Conservation (phyloP, 371 early-diverging fungal species). For the Rhizopus arrhizus region DNA sequence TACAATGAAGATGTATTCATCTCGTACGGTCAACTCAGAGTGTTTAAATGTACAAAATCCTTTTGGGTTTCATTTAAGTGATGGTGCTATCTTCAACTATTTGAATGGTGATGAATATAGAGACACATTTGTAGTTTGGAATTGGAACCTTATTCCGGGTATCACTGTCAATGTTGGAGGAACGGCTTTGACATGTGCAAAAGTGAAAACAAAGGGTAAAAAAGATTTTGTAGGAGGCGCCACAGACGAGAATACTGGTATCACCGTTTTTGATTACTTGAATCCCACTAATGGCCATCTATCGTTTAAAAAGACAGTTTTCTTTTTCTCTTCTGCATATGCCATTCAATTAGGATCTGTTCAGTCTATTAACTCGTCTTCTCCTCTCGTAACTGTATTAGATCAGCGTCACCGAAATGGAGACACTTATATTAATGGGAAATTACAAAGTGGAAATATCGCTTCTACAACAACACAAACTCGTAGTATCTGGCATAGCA, state of each 20-base stretch:
- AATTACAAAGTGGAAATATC: slow-evolving; percentile 9
- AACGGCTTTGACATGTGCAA: slow-evolving; percentile 19
- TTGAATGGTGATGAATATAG: slow-evolving; percentile 37
- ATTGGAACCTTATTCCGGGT: slow-evolving; percentile 39
- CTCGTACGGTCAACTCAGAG: slow-evolving; percentile 38
- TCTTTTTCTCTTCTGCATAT: slow-evolving; percentile 36
- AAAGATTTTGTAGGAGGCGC: slow-evolving; percentile 32
- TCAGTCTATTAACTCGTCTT: slow-evolving; percentile 15
- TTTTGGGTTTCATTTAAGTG: slow-evolving; percentile 33
- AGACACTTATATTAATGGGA: slow-evolving; percentile 24
- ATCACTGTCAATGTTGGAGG: slow-evolving; percentile 29
- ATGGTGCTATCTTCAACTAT: slow-evolving; percentile 37
- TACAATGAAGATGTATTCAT: slow-evolving; percentile 42
- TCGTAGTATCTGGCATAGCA: slow-evolving; percentile 31
- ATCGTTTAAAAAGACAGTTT: slow-evolving; percentile 32
- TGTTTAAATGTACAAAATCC: slow-evolving; percentile 37
- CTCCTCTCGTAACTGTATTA: slow-evolving; percentile 29
- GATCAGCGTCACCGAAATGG: slow-evolving; percentile 35
- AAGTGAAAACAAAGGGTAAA: slow-evolving; percentile 15
- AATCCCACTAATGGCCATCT: slow-evolving; percentile 30
- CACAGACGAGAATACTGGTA: slow-evolving; percentile 29
- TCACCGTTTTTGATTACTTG: slow-evolving; percentile 31
- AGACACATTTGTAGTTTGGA: slow-evolving; percentile 33
- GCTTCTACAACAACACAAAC: slow-evolving; percentile 4
- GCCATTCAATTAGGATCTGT: slow-evolving; percentile 31